Conservation (phyloP, 1,284 basidiomycete genomes). For the Schizopora paradoxa region DNA sequence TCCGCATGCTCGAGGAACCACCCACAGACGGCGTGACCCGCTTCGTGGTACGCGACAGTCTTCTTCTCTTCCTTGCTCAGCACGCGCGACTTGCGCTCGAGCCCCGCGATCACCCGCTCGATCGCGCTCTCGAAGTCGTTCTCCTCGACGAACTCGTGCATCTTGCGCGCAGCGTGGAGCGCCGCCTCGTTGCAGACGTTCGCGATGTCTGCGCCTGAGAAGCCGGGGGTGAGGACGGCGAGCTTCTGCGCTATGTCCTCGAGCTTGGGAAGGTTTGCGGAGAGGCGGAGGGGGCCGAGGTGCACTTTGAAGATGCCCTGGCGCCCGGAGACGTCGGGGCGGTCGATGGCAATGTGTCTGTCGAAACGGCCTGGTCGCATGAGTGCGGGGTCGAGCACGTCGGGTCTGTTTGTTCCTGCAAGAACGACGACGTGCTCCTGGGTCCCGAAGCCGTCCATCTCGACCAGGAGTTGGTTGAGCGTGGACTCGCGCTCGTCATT, state of each 20-base stretch:
- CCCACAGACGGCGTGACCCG: conserved; percentile 95
- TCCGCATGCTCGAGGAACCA: conserved; percentile 99
- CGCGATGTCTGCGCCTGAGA: conserved; percentile 97
- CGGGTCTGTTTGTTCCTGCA: conserved; percentile 94
- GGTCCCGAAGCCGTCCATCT: conserved; percentile 99
- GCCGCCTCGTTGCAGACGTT: conserved; percentile 99
- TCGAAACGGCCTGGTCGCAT: conserved; percentile 98
- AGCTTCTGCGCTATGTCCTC: conserved; percentile 83
- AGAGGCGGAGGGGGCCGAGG: conserved; percentile 78
- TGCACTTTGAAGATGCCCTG: conserved; percentile 95
- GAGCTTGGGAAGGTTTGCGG: conserved; percentile 51
- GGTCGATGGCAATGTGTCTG: conserved; percentile 92
- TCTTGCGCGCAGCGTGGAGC: conserved; percentile 86
- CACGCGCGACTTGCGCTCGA: conserved; percentile 94
- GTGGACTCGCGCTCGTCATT: conserved; percentile 99
- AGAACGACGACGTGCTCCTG: conserved; percentile 95
- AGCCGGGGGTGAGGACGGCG: conserved; percentile 93
- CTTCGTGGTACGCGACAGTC: conserved; percentile 98
- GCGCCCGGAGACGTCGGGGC: conserved; percentile 91
- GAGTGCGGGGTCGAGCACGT: conserved; percentile 92
- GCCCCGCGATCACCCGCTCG: conserved; percentile 94
- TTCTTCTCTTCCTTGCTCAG: conserved; percentile 96
- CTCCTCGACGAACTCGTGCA: conserved; percentile 76
- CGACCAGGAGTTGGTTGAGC: conserved; percentile 95
- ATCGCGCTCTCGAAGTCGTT: conserved; percentile 95